A percentile compares a stretch with the other conserved stretches of the same genome.
Conservation (phyloP, 352 stramenopile genomes). For the Phytopythium ostracodes region DNA sequence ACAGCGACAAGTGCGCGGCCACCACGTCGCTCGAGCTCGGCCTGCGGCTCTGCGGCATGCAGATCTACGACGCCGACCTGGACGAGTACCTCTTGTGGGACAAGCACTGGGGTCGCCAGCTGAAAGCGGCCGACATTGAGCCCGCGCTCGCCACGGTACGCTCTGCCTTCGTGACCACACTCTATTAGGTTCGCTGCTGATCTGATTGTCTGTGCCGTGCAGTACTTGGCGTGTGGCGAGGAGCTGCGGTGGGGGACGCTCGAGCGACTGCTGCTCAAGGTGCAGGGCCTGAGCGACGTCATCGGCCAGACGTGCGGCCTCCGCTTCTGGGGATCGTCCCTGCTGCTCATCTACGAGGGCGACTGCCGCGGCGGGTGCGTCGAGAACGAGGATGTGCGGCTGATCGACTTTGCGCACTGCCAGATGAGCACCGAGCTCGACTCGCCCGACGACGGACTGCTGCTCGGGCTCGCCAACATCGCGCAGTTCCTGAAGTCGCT, state of each 20-base stretch:
- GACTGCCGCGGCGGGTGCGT: constrained; percentile 24
- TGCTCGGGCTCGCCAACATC: constrained; percentile 66
- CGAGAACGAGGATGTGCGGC: constrained; percentile 38
- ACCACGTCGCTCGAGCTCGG: constrained; percentile 68
- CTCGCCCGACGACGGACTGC: constrained; percentile 54
- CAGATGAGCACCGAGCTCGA: constrained; percentile 53
- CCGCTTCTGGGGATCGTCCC: constrained; percentile 71
- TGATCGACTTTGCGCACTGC: constrained; percentile 82
- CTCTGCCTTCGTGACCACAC: too few species aligned
- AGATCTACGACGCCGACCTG: constrained; percentile 63
- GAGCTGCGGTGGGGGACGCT: constrained; percentile 45
- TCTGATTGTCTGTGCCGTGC: neutral
- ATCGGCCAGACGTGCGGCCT: constrained; percentile 44
- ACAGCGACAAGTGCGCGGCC: constrained; percentile 67
- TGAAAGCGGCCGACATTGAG: constrained; percentile 48
- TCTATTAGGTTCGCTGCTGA: too few species aligned
- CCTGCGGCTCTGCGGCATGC: constrained; percentile 76
- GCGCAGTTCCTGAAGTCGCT: constrained; percentile 39
- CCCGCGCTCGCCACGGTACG: constrained; percentile 59
- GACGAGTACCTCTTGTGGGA: constrained; percentile 68
- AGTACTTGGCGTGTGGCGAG: constrained; percentile 59
- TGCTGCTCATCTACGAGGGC: constrained; percentile 76
- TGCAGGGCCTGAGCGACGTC: constrained; percentile 37
- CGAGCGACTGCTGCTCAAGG: constrained; percentile 33
- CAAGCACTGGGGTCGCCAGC: constrained; percentile 71